Base-by-base conservation (phyloP, 352 stramenopile species). In the Globisporangium takayamanum region DNA sequence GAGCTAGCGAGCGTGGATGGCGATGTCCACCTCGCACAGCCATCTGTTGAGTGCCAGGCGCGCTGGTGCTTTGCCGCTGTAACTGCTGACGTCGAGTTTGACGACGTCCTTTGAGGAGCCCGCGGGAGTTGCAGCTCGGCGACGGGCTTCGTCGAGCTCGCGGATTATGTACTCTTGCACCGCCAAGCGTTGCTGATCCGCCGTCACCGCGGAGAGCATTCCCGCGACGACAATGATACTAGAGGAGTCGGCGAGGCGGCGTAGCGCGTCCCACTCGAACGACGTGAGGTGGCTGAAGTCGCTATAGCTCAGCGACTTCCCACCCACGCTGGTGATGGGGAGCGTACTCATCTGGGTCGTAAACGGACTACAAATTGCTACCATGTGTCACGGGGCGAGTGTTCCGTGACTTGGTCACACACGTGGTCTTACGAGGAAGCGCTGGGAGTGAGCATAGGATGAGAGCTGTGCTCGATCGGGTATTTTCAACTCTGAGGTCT, bases 61-160 rank as follows among this genome's bases (percentile, higher is more conserved):
- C 10, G 22, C 3, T 26, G 0, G 15, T 16, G 30, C 50, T 51
- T 59, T 62, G 53, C 14, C 22, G 22, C 55, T 65, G 59, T 73
- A 73, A 16, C n/a, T 57, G 22, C 62, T 67, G 30, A 73, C 57
- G 53, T 70, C 58, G 58, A 73, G 58, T 30, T 70, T 70, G 3
- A 64, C 54, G 37, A 65, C 59, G 58, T 67, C 48, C 25, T 37
- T 64, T 51, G 63, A 10, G 1, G 47, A 25, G 22, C 22, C 22
- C 46, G 46, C 30, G 30, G 30, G 1, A 36, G 30, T 36, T 36
- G 30, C 0, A 8, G 30, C 3, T 36, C 30, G 30, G 0, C 30
- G 30, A 36, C 30, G 3, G 3, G 30, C 30, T 7, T 33, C 2
- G 18, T 3, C 18, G 46, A 50, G 46, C 7, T 50, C 46, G 46